These are phyloP conservation scores for Fusarium udum DNA, from an alignment of 2,329 filamentous ascomycete genomes.

Conservation along the genomic window DNA sequence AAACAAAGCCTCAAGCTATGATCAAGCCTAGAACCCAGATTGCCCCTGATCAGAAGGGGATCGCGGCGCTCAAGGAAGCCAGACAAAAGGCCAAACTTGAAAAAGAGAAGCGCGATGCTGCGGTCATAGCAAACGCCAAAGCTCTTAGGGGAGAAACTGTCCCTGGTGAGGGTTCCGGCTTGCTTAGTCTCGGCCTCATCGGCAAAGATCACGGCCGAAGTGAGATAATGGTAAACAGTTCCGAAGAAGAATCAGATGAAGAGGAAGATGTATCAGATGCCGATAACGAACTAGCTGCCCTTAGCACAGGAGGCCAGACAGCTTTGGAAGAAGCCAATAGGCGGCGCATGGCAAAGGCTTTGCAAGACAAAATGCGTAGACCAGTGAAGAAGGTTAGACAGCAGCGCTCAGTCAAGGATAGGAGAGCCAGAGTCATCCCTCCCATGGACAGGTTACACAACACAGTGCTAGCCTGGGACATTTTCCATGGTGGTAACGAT, in stretches of 20 bases:
- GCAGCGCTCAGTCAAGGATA: slow-evolving; percentile 86
- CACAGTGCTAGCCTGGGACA: slow-evolving; percentile 91
- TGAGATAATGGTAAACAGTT: slow-evolving; percentile 90
- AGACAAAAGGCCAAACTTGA: slow-evolving; percentile 80
- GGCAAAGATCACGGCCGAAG: slow-evolving; percentile 85
- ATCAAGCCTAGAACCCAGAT: slow-evolving; percentile 44
- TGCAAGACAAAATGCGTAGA: slow-evolving; percentile 67
- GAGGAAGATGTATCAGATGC: slow-evolving; percentile 67
- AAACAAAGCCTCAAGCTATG: slow-evolving; percentile 45
- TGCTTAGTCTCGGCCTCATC: slow-evolving; percentile 74
- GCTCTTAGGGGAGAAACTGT: slow-evolving; percentile 50
- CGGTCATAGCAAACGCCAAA: slow-evolving; percentile 75
- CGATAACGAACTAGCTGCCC: slow-evolving; percentile 59
- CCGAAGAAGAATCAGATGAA: slow-evolving; percentile 78
- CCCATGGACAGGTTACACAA: slow-evolving; percentile 87
- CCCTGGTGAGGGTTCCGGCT: slow-evolving; percentile 78
- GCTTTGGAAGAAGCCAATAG: slow-evolving; percentile 59
- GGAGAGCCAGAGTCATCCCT: slow-evolving; percentile 90
- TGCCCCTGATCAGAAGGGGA: slow-evolving; percentile 49
- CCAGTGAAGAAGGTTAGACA: slow-evolving; percentile 88
- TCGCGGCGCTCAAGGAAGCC: slow-evolving; percentile 70
- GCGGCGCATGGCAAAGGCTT: slow-evolving; percentile 53
- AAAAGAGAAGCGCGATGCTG: slow-evolving; percentile 75
- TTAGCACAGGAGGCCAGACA: slow-evolving; percentile 60
- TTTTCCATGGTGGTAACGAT: slow-evolving; percentile 87